A percentile compares a stretch with the other conserved stretches of the same genome.
phyloP scores from a whole-genome alignment of 2,329 filamentous ascomycete genomes.

The Colletotrichum viniferum region DNA sequence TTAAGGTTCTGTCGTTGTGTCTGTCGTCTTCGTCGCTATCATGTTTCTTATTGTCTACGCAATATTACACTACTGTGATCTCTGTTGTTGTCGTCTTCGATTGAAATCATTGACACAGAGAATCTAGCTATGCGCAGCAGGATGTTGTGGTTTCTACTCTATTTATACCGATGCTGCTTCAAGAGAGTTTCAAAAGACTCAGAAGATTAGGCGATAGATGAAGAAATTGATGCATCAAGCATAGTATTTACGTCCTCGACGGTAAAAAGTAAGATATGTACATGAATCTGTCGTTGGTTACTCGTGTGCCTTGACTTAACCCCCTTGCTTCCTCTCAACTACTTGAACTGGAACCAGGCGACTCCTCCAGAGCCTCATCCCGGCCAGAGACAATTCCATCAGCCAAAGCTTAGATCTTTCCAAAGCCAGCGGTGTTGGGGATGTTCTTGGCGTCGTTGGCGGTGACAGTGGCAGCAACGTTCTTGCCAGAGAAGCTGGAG shows the following conservation, averaged over 20 bases:
- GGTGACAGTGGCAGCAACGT: conserved; percentile 46
- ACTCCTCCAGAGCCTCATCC: background rate
- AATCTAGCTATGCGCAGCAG: too few species aligned
- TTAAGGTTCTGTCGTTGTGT: too few species aligned
- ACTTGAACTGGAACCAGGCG: background rate
- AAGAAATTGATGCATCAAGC: conserved; percentile 11
- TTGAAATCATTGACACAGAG: too few species aligned
- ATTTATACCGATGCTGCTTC: too few species aligned
- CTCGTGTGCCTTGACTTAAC: background rate
- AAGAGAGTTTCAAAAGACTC: too few species aligned
- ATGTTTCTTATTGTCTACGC: too few species aligned
- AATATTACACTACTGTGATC: too few species aligned
- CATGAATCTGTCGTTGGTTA: conserved; percentile 6
- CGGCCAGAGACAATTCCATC: background rate
- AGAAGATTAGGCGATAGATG: too few species aligned
- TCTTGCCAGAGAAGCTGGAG: conserved; percentile 36
- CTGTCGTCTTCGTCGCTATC: too few species aligned
- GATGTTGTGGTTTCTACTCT: too few species aligned
- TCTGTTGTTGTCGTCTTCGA: too few species aligned
- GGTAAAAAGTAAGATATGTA: conserved; percentile 6
- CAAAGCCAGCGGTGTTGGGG: conserved; percentile 48
- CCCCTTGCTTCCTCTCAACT: background rate
- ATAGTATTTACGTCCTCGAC: conserved; percentile 13
- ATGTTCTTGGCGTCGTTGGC: conserved; percentile 40
- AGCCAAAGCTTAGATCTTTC: conserved; percentile 37